Conservation (phyloP, 371 early-diverging fungal genomes). For the Mortierella sp. region DNA sequence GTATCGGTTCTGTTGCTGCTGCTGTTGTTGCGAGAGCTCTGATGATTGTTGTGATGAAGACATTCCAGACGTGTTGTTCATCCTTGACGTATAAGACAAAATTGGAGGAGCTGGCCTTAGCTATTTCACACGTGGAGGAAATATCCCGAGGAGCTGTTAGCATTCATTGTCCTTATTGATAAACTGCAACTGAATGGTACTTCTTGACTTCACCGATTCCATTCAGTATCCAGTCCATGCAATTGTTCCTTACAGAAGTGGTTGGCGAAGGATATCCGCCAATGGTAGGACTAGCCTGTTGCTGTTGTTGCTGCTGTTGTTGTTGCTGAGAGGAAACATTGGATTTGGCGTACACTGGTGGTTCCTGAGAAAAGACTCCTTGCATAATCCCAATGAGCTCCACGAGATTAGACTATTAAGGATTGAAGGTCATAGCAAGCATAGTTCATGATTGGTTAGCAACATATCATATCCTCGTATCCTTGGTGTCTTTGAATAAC, state of each 20-base stretch:
- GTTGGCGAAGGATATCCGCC: slow-evolving; percentile 48
- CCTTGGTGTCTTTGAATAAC: neutral
- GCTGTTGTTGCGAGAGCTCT: slow-evolving; percentile 18
- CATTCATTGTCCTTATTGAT: no score
- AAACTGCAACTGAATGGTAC: no score
- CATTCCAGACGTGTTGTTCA: slow-evolving; percentile 19
- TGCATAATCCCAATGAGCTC: slow-evolving; percentile 78
- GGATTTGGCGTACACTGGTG: slow-evolving; percentile 85
- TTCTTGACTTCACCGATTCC: no score
- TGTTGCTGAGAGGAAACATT: slow-evolving; percentile 32
- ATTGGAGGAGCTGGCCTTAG: slow-evolving; percentile 39
- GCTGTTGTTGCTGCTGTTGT: slow-evolving; percentile 29
- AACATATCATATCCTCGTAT: neutral
- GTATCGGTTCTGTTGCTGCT: slow-evolving; percentile 57
- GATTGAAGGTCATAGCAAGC: neutral
- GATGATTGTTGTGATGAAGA: slow-evolving; percentile 59
- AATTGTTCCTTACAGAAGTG: slow-evolving; percentile 25
- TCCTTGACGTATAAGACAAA: slow-evolving; percentile 44
- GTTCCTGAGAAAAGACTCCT: slow-evolving; percentile 80
- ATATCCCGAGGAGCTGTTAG: neutral
- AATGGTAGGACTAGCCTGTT: slow-evolving; percentile 31
- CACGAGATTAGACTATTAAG: slow-evolving; percentile 65
- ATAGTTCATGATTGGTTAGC: neutral
- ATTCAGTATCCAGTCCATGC: neutral
- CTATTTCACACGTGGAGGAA: neutral